Percentiles rank a stretch among this genome's conserved stretches.
These are phyloP conservation scores for Colletotrichum sp. DNA, from an alignment of 2,329 filamentous ascomycete species.

Conservation along the genomic window DNA sequence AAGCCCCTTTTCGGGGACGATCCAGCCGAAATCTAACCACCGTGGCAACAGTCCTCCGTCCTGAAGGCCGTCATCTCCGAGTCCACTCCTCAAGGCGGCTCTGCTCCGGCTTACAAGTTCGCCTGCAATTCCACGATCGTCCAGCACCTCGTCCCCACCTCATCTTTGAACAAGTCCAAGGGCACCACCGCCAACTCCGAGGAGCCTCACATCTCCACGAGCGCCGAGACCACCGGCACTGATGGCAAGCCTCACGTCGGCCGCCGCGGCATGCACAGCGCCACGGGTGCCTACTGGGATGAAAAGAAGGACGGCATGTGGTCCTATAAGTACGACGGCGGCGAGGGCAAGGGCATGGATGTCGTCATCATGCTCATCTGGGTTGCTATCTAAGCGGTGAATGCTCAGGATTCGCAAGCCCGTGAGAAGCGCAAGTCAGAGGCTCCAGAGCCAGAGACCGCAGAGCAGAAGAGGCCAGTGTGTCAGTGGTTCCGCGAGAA, in stretches of 20 bases:
- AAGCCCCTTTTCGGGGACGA: background rate
- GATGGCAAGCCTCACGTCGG: slow-evolving; percentile 76
- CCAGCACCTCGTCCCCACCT: slow-evolving; percentile 81
- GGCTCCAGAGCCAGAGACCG: slow-evolving; percentile 15
- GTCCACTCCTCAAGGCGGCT: slow-evolving; percentile 62
- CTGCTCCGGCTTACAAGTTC: slow-evolving; percentile 81
- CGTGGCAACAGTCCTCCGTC: slow-evolving; percentile 68
- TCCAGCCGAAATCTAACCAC: background rate
- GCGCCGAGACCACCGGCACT: slow-evolving; percentile 56
- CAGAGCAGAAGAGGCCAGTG: slow-evolving; percentile 4
- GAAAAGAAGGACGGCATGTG: slow-evolving; percentile 90
- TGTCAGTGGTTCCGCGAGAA: background rate
- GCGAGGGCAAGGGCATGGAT: slow-evolving; percentile 70
- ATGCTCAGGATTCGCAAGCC: background rate
- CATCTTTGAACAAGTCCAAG: slow-evolving; percentile 65
- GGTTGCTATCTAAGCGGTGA: slow-evolving; percentile 63
- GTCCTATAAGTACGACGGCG: slow-evolving; percentile 83
- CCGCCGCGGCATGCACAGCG: slow-evolving; percentile 88
- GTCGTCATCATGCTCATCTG: slow-evolving; percentile 78
- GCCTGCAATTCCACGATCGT: slow-evolving; percentile 98
- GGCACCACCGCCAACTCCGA: slow-evolving; percentile 53
- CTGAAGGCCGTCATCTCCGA: slow-evolving; percentile 80
- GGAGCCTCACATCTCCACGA: slow-evolving; percentile 60
- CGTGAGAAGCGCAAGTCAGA: background rate
- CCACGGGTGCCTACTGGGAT: slow-evolving; percentile 87